Evolutionary conservation across 805 yeast species (phyloP).

Genomic region (Yarrowia alimentaria): DNA sequence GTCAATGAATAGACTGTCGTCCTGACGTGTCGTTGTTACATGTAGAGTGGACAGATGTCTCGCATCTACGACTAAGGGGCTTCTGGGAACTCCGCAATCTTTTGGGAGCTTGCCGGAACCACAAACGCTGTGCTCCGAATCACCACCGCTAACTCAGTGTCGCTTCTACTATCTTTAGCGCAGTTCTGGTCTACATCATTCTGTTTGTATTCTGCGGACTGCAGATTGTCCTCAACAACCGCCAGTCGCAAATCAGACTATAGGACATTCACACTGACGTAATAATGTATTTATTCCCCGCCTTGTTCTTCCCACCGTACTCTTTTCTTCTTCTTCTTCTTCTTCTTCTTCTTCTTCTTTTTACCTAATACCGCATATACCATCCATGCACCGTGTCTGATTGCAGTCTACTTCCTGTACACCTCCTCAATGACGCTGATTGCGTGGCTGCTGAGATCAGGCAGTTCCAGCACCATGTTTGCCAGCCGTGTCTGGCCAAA

Average conservation of each 20-base stretch:
- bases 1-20: too few relatives aligned
- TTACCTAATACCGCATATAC: too few relatives aligned
- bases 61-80: too few relatives aligned
- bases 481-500: constrained; percentile 17
- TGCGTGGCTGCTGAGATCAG: constrained; percentile 14
- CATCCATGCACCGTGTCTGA: neutral
- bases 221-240: constrained; percentile 65
- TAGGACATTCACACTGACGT: constrained; percentile 30
- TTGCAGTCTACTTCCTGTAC: neutral
- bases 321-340: too few relatives aligned
- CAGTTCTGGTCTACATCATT: constrained; percentile 75
- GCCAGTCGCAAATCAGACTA: constrained; percentile 63
- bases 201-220: constrained; percentile 90
- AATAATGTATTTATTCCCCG: constrained; percentile 24
- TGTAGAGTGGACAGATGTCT: too few relatives aligned
- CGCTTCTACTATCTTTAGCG: constrained; percentile 85
- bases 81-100: too few relatives aligned
- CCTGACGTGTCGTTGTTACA: too few relatives aligned
- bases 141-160: constrained; percentile 48
- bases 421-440: neutral
- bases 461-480: constrained; percentile 7
- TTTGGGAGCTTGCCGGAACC: too few relatives aligned
- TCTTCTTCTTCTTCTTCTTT: too few relatives aligned
- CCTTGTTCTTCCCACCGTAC: too few relatives aligned
- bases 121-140: too few relatives aligned